phyloP scores from a whole-genome alignment of 495 filamentous ascomycete genomes.

The Bathelium albidoporum region DNA sequence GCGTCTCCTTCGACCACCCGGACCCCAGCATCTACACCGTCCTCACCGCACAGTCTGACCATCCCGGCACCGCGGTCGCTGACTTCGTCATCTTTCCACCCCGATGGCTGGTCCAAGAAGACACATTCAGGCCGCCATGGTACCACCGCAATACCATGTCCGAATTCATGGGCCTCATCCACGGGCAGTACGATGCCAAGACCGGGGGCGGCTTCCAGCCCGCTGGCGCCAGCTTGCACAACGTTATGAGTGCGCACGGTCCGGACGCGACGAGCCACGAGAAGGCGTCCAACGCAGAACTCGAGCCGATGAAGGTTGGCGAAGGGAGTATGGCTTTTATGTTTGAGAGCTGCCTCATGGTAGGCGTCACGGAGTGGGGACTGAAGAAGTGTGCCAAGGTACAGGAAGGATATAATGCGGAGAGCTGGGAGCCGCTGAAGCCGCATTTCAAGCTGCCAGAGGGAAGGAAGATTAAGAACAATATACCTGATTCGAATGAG shows the following conservation, averaged over 20 bases:
- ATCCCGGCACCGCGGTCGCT: slow-evolving; percentile 58
- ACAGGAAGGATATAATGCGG: slow-evolving; percentile 70
- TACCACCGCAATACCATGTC: slow-evolving; percentile 81
- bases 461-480: slow-evolving; percentile 49
- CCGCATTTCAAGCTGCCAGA: slow-evolving; percentile 60
- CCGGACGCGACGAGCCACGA: slow-evolving; percentile 49
- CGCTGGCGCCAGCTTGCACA: slow-evolving; percentile 52
- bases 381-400: slow-evolving; percentile 74
- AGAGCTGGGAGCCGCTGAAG: slow-evolving; percentile 76
- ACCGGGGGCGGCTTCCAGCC: slow-evolving; percentile 54
- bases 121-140: slow-evolving; percentile 75
- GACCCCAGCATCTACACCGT: slow-evolving; percentile 80
- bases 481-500: slow-evolving; percentile 44
- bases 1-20: slow-evolving; percentile 65
- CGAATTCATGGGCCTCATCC: slow-evolving; percentile 68
- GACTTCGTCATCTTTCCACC: slow-evolving; percentile 82
- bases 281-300: slow-evolving; percentile 46
- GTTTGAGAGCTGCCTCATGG: slow-evolving; percentile 61
- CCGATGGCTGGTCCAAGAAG: slow-evolving; percentile 65
- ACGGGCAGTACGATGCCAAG: slow-evolving; percentile 60
- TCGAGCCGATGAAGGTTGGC: slow-evolving; percentile 50
- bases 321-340: slow-evolving; percentile 58
- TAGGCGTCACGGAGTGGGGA: slow-evolving; percentile 88
- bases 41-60: slow-evolving; percentile 58
- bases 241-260: slow-evolving; percentile 55